Percentiles rank a stretch among this genome's conserved stretches.
Conservation (phyloP, 2,329 filamentous ascomycete species). For the Rutstroemia sp. region DNA sequence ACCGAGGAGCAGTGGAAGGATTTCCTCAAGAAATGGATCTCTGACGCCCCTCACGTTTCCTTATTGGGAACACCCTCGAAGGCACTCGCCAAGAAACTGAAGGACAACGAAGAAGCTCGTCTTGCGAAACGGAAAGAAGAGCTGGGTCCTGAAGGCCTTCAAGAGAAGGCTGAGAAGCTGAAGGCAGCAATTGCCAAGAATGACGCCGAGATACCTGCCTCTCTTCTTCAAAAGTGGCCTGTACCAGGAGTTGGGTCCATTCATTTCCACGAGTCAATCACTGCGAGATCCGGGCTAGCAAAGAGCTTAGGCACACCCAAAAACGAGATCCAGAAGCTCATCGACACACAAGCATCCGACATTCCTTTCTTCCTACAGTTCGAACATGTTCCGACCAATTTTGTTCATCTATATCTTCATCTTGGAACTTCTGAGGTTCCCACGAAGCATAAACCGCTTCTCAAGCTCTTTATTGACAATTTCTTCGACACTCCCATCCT, state of each 20-base stretch:
- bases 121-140: constrained; percentile 71
- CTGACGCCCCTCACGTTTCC: constrained; percentile 78
- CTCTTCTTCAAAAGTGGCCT: constrained; percentile 72
- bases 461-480: constrained; percentile 79
- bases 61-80: constrained; percentile 82
- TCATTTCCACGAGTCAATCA: constrained; percentile 84
- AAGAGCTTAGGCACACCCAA: constrained; percentile 58
- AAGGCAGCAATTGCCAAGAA: constrained; percentile 83
- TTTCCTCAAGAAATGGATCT: constrained; percentile 78
- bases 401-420: constrained; percentile 77
- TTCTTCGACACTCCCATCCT: constrained; percentile 91
- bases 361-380: constrained; percentile 92
- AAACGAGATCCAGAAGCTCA: constrained; percentile 64
- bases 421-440: constrained; percentile 73
- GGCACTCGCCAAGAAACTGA: constrained; percentile 71
- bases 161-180: constrained; percentile 65
- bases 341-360: constrained; percentile 59
- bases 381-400: constrained; percentile 88
- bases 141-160: constrained; percentile 75
- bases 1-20: constrained; percentile 73
- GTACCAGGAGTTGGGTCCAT: constrained; percentile 86
- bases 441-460: constrained; percentile 73
- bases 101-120: constrained; percentile 71
- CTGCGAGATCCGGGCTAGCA: constrained; percentile 75
- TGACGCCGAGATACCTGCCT: constrained; percentile 74